Evolutionary conservation across 2,329 filamentous ascomycete species (phyloP), one percentile per base, ranked within the genome.

Genomic region (Penicillium sp.): DNA sequence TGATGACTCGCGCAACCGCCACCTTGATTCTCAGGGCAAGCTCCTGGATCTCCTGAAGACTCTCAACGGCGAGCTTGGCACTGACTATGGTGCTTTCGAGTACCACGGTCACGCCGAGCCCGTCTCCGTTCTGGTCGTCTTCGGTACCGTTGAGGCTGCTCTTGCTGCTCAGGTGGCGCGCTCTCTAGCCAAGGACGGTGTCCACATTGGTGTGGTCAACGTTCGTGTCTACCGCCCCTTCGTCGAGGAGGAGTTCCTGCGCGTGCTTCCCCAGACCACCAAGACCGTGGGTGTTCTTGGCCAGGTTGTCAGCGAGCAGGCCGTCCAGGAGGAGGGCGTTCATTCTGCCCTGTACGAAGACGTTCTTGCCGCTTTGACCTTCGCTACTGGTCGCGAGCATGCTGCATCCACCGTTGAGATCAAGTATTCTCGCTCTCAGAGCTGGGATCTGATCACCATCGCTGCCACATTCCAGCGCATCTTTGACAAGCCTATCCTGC

Each of bases 181-280:
- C 45, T 87, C 88, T 42, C 82, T 98, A 49, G 85, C 90, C 34
- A 84, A 86, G 63, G 84, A 89, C 64, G 92, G 89, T 65, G 84
- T 85, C 72, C 91, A 88, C 79, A 86, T 97, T 62, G 95, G 95
- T 69, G 90, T 94, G 41, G 83, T 99, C 76, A 94, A 91, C 69
- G 94, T 98, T 49, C 90, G 95, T 64, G 84, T 99, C 57, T 99
- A 98, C 82, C 88, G 94, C 45, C 95, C 95, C 15, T 98, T 99
- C 72, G 87, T 95, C 35, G 95, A 99, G 79, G 92, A 97, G 74
- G 90, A 91, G 54, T 98, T 99, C 83, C 81, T 98, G 63, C 87
- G 89, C 66, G 85, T 86, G 11, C 84, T 99, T 31, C 92, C 95
- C 37, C 82, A 86, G 67, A 90, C 90, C 38, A 86, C 88, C 49